A percentile compares a stretch with the other conserved stretches of the same genome.
Conservation (phyloP, 2,329 filamentous ascomycete genomes). For the Fusarium zealandicum region DNA sequence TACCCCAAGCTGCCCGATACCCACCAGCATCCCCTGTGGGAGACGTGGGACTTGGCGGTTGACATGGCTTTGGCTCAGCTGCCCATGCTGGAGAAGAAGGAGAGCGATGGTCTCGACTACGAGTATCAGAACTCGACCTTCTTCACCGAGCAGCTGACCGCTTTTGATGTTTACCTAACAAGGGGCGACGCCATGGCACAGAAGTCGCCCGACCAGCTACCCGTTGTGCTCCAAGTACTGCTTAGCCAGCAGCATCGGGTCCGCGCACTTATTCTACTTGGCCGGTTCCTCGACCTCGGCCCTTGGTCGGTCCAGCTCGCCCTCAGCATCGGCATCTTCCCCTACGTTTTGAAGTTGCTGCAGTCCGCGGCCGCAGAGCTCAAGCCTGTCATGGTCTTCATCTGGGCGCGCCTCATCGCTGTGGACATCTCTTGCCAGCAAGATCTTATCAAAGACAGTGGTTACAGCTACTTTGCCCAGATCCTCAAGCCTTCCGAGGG, state of each 20-base stretch:
- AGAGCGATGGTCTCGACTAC: constrained; percentile 76
- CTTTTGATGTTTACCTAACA: constrained; percentile 93
- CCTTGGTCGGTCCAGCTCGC: constrained; percentile 99
- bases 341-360: constrained; percentile 95
- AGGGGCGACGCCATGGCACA: constrained; percentile 82
- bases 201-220: constrained; percentile 90
- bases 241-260: constrained; percentile 95
- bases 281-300: constrained; percentile 91
- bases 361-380: constrained; percentile 94
- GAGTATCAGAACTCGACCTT: constrained; percentile 95
- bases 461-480: constrained; percentile 94
- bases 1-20: constrained; percentile 93
- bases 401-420: constrained; percentile 94
- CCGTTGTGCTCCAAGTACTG: constrained; percentile 93
- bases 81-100: constrained; percentile 82
- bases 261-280: constrained; percentile 87
- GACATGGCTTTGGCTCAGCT: constrained; percentile 94
- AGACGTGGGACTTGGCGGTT: constrained; percentile 96
- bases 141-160: constrained; percentile 95
- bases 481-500: constrained; percentile 86
- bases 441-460: constrained; percentile 94
- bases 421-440: constrained; percentile 94
- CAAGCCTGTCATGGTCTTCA: constrained; percentile 99
- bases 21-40: constrained; percentile 93
- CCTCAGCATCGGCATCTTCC: constrained; percentile 97